Evolutionary conservation across 306 rosid species (phyloP).

Genomic region (Benincasa hispida): DNA sequence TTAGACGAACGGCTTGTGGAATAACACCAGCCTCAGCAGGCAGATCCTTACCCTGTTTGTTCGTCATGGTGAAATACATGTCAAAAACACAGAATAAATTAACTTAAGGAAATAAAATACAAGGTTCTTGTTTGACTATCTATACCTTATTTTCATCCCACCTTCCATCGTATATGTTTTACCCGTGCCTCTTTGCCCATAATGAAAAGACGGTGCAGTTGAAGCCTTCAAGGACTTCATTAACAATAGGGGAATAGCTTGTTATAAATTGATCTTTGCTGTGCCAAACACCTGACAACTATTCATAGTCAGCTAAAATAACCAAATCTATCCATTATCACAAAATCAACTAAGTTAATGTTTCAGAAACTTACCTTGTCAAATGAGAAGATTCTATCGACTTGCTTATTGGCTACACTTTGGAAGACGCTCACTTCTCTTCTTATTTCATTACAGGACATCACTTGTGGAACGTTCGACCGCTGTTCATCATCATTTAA

Average conservation of each 20-base stretch:
- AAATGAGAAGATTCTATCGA: conserved; percentile 68
- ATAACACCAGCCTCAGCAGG: conserved; percentile 91
- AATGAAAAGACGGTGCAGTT: conserved; percentile 93
- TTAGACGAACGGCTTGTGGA: conserved; percentile 89
- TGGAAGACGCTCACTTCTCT: conserved; percentile 85
- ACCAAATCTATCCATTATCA: not conserved
- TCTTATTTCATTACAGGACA: conserved; percentile 66
- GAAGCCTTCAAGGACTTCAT: conserved; percentile 92
- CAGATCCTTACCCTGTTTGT: conserved; percentile 62
- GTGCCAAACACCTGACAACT: conserved; percentile 79
- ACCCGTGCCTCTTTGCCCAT: conserved; percentile 97
- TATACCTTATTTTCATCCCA: conserved; percentile 81
- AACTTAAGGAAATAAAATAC: not conserved
- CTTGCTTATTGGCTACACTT: conserved; percentile 75
- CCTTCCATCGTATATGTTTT: conserved; percentile 99
- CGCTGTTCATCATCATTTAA: conserved; percentile 63
- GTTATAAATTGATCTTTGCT: conserved; percentile 81
- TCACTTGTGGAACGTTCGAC: conserved; percentile 41
- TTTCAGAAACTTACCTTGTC: conserved; percentile 53
- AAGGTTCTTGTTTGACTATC: not conserved
- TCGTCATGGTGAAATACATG: not conserved
- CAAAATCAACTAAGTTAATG: not conserved
- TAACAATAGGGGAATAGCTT: conserved; percentile 87
- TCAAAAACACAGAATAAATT: not conserved
- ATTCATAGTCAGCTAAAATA: not conserved